Conservation (phyloP, 108 stramenopile genomes). For the Skeletonema grethae region DNA sequence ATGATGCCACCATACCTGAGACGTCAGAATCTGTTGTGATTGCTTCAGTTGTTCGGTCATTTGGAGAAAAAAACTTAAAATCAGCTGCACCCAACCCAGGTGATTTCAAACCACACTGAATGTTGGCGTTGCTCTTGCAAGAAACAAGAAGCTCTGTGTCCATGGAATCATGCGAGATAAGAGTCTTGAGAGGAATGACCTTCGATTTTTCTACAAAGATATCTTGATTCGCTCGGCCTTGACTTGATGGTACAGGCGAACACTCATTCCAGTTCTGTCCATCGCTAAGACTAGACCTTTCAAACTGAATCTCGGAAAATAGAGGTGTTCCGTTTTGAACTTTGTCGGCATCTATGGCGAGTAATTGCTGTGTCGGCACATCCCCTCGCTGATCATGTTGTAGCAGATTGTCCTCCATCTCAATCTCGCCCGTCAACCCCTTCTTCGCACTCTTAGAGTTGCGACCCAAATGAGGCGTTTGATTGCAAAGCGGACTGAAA, state of each 20-base stretch:
- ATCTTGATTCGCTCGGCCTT: conserved; percentile 1
- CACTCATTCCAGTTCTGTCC: conserved; percentile 6
- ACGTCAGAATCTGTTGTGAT: background rate
- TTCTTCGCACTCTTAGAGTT: background rate
- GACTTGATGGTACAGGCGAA: background rate
- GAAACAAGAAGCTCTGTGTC: conserved; percentile 49
- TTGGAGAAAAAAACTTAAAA: background rate
- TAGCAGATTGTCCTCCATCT: conserved; percentile 7
- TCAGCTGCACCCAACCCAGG: background rate
- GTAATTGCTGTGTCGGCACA: no score
- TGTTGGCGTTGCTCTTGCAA: conserved; percentile 5
- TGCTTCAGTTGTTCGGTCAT: background rate
- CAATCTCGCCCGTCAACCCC: background rate
- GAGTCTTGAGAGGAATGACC: conserved; percentile 23
- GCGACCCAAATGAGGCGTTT: background rate
- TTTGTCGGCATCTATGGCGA: background rate
- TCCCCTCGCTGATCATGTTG: background rate
- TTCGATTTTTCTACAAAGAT: conserved; percentile 29
- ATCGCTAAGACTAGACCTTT: background rate
- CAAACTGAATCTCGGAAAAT: conserved; percentile 9
- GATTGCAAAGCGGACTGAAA: background rate
- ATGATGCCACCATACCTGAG: conserved; percentile 20
- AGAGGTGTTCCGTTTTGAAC: background rate
- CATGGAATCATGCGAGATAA: conserved; percentile 40
- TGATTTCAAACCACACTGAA: conserved; percentile 2